Evolutionary conservation across 2,329 filamentous ascomycete species (phyloP), one percentile per base, ranked within the genome.

Genomic region (Botrytis cinerea): DNA sequence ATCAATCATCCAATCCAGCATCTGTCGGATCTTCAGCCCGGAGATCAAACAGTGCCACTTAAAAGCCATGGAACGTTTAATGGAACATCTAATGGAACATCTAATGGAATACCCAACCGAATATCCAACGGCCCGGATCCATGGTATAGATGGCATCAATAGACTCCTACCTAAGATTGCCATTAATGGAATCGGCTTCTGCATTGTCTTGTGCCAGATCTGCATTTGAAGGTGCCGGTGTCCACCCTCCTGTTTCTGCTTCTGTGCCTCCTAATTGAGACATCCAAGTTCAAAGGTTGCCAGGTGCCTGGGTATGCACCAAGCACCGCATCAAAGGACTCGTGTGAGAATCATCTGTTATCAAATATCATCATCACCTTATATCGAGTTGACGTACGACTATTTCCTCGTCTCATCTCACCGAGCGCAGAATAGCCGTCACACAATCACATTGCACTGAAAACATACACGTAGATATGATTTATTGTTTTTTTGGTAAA

Each of bases 401-500:
- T 12, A 20, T 20, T 16, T n/a, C 32, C 32, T 38, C 22, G 14
- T 46, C 28, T 16, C 62, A 64, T 6, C 43, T 64, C 62, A 64
- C 16, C 20, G 38, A 48, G 40, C 35, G 18, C 35, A 2, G 35
- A 28, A 28, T 10, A 2, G 40, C 14, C 18, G 38, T 40, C 46
- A 68, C n/a, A 40, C 35, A 54, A 54, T 68, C 25, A 68, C 25
- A 43, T 14, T 22, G 0, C 14, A 43, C 20, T 9, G 9, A 25
- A 28, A 28, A 57, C 46, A 43, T 14, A 25, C 14, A 16, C 32
- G 25, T 68, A 43, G 10, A 68, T 66, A 54, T 43, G n/a, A 57
- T 68, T 68, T 57, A 43, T 68, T 57, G 35, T 54, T 48, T 35
- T 66, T 16, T 66, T 63, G 40, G 28, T 32, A n/a, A 66, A 51